These are phyloP conservation scores for Rhizomucor pusillus DNA, from an alignment of 371 early-diverging fungal species.

Conservation along the genomic window DNA sequence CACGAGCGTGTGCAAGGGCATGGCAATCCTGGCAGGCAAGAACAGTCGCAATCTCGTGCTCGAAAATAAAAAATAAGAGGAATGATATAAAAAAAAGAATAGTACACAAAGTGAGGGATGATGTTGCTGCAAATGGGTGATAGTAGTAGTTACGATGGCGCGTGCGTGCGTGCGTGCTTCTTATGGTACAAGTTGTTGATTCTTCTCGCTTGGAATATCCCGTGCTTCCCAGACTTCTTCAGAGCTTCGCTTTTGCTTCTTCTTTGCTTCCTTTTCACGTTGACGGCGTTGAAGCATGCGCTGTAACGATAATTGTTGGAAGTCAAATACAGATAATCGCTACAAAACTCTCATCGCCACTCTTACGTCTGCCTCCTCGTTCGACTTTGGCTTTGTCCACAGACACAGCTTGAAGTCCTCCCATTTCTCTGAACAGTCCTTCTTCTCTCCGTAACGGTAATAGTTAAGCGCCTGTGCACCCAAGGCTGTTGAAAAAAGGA, in stretches of 20 bases:
- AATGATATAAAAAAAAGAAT: no score
- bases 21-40: not conserved
- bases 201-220: conserved; percentile 4
- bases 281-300: conserved; percentile 28
- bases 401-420: conserved; percentile 45
- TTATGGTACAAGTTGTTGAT: not conserved
- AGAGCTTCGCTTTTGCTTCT: conserved; percentile 25
- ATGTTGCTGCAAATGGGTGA: no score
- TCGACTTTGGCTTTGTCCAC: conserved; percentile 37
- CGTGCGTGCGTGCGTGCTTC: not conserved
- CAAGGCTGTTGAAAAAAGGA: conserved; percentile 21
- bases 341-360: not conserved
- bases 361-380: conserved; percentile 39
- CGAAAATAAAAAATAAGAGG: no score
- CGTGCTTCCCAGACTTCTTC: conserved; percentile 46
- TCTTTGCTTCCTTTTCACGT: conserved; percentile 21
- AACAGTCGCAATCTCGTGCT: no score
- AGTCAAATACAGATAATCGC: not conserved
- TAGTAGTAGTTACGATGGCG: no score
- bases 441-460: conserved; percentile 47
- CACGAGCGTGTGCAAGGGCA: conserved; percentile 49
- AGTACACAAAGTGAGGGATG: no score
- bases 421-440: conserved; percentile 38
- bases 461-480: conserved; percentile 43
- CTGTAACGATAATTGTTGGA: conserved; percentile 11